Percentiles rank a stretch among this genome's conserved stretches.
Evolutionary conservation across 768 basidiomycete genomes (phyloP).

Genomic region (Terana coerulea): DNA sequence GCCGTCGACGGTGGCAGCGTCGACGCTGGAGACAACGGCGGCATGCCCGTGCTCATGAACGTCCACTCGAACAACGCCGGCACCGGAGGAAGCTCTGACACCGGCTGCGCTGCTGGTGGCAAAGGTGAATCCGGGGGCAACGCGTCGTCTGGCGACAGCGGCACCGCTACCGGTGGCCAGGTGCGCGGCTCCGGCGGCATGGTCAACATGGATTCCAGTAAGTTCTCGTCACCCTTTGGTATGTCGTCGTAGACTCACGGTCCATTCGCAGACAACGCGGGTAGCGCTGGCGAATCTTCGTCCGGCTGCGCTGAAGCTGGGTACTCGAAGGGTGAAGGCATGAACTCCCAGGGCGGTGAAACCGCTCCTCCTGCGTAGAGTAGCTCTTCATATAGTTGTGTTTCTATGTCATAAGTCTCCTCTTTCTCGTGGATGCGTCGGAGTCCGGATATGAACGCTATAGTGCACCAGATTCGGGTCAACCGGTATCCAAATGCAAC

Average conservation of each 20-base stretch:
- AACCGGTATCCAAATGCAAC: too few relatives aligned
- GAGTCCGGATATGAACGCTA: too few relatives aligned
- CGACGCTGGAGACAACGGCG: slow-evolving; percentile 16
- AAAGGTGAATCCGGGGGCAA: slow-evolving; percentile 19
- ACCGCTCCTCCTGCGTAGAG: too few relatives aligned
- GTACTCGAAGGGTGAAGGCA: slow-evolving; percentile 2
- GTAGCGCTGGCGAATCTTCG: slow-evolving; percentile 18
- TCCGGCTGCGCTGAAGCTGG: slow-evolving; percentile 25
- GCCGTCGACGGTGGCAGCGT: slow-evolving; percentile 23
- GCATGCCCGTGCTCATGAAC: slow-evolving; percentile 26
- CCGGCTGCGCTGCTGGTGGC: slow-evolving; percentile 25
- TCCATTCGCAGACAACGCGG: slow-evolving; percentile 22
- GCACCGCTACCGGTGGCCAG: slow-evolving; percentile 26
- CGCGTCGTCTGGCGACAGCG: slow-evolving; percentile 24
- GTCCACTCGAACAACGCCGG: slow-evolving; percentile 30
- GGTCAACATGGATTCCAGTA: slow-evolving; percentile 27
- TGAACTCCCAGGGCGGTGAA: background rate
- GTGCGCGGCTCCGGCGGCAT: slow-evolving; percentile 20
- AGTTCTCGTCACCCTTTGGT: slow-evolving; percentile 4
- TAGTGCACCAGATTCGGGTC: too few relatives aligned
- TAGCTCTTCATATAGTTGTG: too few relatives aligned
- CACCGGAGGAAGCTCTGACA: slow-evolving; percentile 22
- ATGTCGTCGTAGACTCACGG: background rate
- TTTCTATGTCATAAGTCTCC: too few relatives aligned
- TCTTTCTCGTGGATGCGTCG: too few relatives aligned